Base-by-base conservation (phyloP, 768 basidiomycete genomes). In the Naganishia onofrii region DNA sequence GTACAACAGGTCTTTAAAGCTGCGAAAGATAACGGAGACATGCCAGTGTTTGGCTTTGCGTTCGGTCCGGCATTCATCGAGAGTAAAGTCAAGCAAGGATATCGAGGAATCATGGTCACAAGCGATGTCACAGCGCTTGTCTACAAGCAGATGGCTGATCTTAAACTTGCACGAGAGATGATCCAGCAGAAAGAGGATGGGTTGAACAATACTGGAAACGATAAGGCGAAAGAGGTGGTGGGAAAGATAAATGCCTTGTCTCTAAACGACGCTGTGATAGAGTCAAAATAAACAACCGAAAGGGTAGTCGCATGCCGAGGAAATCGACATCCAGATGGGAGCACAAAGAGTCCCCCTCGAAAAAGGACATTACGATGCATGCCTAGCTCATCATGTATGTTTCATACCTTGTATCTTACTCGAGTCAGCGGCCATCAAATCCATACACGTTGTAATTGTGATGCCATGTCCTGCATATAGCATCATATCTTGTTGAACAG, bases 21-120 rank as follows among this genome's bases (percentile, higher is more conserved):
- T 12, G 60, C 60, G 34, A 63, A 63, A 63, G 38, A n/a, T 12
- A 63, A 63, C 26, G 23, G 38, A 6, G 60, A 63, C 60, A 63
- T 63, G 60, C 60, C 60, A 5, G 60, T 63, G 23, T 63, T 63
- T 63, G 60, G 60, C 26, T 63, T 63, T 29, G 60, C 60, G 4
- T 63, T 63, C 32, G 60, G 60, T 3, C 60, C 60, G 26, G 60
- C 60, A 12, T 63, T 63, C 28, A 63, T 63, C 23, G 60, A 63
- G 23, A 63, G 60, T 44, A 63, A 63, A 63, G 60, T 63, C 60
- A 63, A 63, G 38, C 60, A 63, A 44, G 60, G 60, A 12, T 63
- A 63, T 44, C 60, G 60, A 44, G 60, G 60, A 4, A 63, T 63
- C 60, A 63, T 63, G 36, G 60, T 63, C 31, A 63, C 60, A 23